Percentiles rank a stretch among this genome's conserved stretches.
phyloP scores from a whole-genome alignment of 2,329 filamentous ascomycete genomes.

The Epichloe elymi region DNA sequence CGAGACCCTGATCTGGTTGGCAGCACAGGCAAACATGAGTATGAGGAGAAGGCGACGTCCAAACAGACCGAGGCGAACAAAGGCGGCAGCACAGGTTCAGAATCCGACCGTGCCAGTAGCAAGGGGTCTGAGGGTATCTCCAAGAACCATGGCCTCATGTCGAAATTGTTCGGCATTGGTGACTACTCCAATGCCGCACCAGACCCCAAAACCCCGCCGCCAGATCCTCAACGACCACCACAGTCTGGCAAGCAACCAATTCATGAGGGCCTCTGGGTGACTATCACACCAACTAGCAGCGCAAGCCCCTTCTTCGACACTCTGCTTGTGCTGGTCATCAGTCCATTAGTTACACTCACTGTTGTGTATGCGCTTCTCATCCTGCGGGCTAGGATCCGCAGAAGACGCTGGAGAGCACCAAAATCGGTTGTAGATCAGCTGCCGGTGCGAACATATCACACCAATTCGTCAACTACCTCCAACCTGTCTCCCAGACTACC shows the following conservation, averaged over 20 bases:
- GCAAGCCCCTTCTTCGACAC: constrained; percentile 93
- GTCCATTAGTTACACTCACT: constrained; percentile 80
- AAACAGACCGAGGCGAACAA: constrained; percentile 2
- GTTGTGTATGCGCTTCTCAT: constrained; percentile 85
- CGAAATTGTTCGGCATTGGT: constrained; percentile 37
- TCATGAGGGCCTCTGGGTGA: constrained; percentile 83
- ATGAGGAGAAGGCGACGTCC: constrained; percentile 1
- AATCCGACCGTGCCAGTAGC: background rate
- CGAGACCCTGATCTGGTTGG: constrained; percentile 51
- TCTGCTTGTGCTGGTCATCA: constrained; percentile 88
- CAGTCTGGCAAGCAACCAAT: background rate
- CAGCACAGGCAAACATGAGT: constrained; percentile 3
- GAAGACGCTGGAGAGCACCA: constrained; percentile 88
- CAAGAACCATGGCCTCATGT: constrained; percentile 28
- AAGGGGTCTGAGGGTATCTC: constrained; percentile 19
- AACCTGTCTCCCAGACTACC: constrained; percentile 41
- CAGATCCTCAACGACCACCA: constrained; percentile 7
- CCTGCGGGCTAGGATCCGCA: constrained; percentile 74
- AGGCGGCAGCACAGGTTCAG: background rate
- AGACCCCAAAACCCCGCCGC: constrained; percentile 11
- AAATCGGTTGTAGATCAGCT: constrained; percentile 90
- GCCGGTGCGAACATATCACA: constrained; percentile 92
- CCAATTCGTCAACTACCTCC: constrained; percentile 49
- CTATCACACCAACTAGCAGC: constrained; percentile 79
- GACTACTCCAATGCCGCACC: constrained; percentile 18